A percentile compares a stretch with the other conserved stretches of the same genome.
Conservation (phyloP, 1,284 basidiomycete genomes). For the Cystobasidium pallidum region DNA sequence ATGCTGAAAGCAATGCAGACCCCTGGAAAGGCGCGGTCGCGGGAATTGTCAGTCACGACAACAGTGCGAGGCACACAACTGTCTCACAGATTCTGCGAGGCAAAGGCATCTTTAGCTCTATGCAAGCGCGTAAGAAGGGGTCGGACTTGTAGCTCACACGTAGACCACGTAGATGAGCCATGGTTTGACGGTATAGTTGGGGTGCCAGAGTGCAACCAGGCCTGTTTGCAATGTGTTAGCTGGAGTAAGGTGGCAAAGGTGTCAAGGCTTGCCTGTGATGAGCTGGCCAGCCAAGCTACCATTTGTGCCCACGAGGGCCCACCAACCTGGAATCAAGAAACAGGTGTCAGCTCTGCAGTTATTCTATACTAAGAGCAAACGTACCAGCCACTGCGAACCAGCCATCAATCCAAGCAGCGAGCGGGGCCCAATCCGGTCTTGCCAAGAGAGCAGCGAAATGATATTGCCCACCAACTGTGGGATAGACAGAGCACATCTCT, state of each 20-base stretch:
- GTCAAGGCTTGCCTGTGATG: constrained; percentile 36
- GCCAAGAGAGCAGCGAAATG: constrained; percentile 48
- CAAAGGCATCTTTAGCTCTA: not conserved
- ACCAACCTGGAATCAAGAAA: constrained; percentile 44
- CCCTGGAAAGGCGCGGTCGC: not conserved
- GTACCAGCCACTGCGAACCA: constrained; percentile 48
- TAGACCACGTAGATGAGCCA: constrained; percentile 45
- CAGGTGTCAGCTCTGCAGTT: not conserved
- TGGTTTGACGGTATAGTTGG: constrained; percentile 41
- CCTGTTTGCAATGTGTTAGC: constrained; percentile 23
- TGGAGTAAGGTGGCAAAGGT: not conserved
- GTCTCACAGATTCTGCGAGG: not conserved
- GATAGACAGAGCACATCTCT: constrained; percentile 53
- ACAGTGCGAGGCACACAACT: not conserved
- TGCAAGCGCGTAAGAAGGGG: too few species aligned
- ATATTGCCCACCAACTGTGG: constrained; percentile 49
- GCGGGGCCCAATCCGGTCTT: constrained; percentile 37
- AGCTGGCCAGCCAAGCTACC: constrained; percentile 30
- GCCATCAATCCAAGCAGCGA: constrained; percentile 46
- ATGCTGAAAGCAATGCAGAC: constrained; percentile 43
- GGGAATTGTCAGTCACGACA: not conserved
- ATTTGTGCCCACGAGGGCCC: constrained; percentile 43
- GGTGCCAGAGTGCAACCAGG: constrained; percentile 43
- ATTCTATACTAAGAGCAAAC: not conserved
- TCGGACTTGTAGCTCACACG: not conserved